Conservation (phyloP, 768 basidiomycete genomes). For the Boletus rubescentipes region DNA sequence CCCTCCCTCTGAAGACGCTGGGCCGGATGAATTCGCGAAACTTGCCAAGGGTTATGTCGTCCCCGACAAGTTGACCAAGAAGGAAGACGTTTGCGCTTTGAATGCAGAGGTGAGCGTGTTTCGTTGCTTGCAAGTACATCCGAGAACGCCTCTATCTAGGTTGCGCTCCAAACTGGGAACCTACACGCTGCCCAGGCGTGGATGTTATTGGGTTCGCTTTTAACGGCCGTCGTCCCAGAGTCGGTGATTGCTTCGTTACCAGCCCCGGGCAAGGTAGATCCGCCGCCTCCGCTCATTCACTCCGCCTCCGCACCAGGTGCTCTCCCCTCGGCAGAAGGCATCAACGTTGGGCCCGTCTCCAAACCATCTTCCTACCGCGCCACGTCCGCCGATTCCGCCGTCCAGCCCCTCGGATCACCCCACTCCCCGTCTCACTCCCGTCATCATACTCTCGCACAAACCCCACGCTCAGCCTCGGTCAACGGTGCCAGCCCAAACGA, state of each 20-base stretch:
- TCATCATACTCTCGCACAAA: conserved; percentile 6
- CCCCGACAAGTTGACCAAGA: conserved; percentile 36
- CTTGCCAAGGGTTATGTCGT: conserved; percentile 68
- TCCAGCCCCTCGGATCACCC: conserved; percentile 8
- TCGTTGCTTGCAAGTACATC: neutral
- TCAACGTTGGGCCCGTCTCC: conserved; percentile 7
- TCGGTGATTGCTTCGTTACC: conserved; percentile 28
- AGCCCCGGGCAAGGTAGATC: conserved; percentile 14
- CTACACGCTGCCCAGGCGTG: conserved; percentile 61
- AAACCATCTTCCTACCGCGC: conserved; percentile 27
- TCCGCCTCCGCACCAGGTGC: conserved; percentile 44
- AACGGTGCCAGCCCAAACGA: conserved; percentile 14
- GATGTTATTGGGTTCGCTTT: conserved; percentile 59
- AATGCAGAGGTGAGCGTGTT: conserved; percentile 54
- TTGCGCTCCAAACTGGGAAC: conserved; percentile 59
- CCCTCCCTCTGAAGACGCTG: conserved; percentile 24
- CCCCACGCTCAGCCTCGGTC: conserved; percentile 18
- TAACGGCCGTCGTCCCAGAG: conserved; percentile 49
- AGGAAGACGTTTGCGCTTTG: conserved; percentile 45
- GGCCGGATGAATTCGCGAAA: conserved; percentile 43
- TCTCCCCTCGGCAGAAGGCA: conserved; percentile 28
- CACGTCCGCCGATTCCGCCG: conserved; percentile 26
- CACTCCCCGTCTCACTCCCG: conserved; percentile 26
- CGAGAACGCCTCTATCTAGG: conserved; percentile 31
- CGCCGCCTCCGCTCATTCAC: conserved; percentile 33